phyloP scores from a whole-genome alignment of 768 basidiomycete genomes.

The Auriscalpium orientale region DNA sequence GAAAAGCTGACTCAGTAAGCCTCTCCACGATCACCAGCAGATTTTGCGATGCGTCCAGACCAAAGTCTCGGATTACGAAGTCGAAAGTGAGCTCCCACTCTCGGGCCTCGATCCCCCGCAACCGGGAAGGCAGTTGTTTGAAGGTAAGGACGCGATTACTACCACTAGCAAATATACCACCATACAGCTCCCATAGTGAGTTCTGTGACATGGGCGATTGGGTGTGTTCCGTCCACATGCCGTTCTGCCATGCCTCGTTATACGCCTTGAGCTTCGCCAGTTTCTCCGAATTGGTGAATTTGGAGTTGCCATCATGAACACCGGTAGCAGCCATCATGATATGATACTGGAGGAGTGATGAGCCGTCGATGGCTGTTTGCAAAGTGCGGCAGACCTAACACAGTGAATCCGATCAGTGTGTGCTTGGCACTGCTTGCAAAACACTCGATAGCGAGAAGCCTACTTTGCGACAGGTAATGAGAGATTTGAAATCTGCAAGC shows the following conservation, averaged over 20 bases:
- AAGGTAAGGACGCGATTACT: neutral
- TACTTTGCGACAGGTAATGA: too few relatives aligned
- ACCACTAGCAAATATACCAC: constrained; percentile 7
- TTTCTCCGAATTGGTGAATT: neutral
- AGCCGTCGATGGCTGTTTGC: constrained; percentile 4
- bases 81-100: constrained; percentile 8
- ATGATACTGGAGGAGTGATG: constrained; percentile 5
- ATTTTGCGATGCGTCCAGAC: constrained; percentile 14
- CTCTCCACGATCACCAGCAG: constrained; percentile 9
- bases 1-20: neutral
- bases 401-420: too few relatives aligned
- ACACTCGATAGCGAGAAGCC: too few relatives aligned
- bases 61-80: constrained; percentile 8
- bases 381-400: constrained; percentile 4
- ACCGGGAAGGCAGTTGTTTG: constrained; percentile 11
- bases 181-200: constrained; percentile 12
- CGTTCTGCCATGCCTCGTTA: constrained; percentile 5
- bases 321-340: constrained; percentile 8
- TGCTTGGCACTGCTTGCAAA: too few relatives aligned
- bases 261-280: constrained; percentile 1
- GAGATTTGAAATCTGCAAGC: too few relatives aligned
- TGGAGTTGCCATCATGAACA: constrained; percentile 6
- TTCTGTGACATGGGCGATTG: neutral
- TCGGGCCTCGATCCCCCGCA: constrained; percentile 10
- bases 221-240: constrained; percentile 3